These are phyloP conservation scores for Brassica juncea DNA, from an alignment of 345 rosid genomes.

Conservation along the genomic window DNA sequence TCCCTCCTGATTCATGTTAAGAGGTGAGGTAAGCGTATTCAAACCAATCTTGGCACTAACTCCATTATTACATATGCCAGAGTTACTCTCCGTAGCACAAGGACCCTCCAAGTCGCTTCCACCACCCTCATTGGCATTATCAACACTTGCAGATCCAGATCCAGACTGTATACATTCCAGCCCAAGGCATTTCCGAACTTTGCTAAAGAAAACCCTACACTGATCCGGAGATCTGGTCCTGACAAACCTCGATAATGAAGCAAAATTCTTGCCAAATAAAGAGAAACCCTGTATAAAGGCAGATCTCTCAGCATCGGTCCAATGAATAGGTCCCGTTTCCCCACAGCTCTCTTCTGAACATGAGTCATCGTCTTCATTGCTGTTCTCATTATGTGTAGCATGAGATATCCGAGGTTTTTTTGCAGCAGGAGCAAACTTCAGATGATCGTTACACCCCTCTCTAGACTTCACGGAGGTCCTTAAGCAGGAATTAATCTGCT, in stretches of 20 bases:
- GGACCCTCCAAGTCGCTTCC: slow-evolving; percentile 81
- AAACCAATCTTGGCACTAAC: slow-evolving; percentile 45
- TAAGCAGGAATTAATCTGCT: slow-evolving; percentile 83
- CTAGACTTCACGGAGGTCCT: slow-evolving; percentile 64
- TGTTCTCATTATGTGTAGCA: slow-evolving; percentile 49
- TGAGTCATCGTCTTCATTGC: slow-evolving; percentile 67
- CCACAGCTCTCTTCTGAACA: slow-evolving; percentile 94
- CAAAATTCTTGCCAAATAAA: slow-evolving; percentile 82
- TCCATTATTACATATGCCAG: slow-evolving; percentile 49
- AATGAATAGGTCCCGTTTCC: slow-evolving; percentile 77
- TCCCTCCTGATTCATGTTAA: slow-evolving; percentile 42
- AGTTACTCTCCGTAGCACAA: slow-evolving; percentile 54
- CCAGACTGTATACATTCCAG: slow-evolving; percentile 63
- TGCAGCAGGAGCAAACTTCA: slow-evolving; percentile 49
- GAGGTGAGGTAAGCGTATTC: slow-evolving; percentile 40
- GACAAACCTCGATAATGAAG: slow-evolving; percentile 61
- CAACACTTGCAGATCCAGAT: slow-evolving; percentile 53
- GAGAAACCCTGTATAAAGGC: slow-evolving; percentile 72
- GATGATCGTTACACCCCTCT: slow-evolving; percentile 47
- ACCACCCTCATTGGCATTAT: slow-evolving; percentile 53
- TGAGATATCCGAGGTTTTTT: slow-evolving; percentile 59
- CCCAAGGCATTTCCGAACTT: slow-evolving; percentile 90
- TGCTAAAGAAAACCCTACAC: slow-evolving; percentile 89
- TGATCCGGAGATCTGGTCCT: slow-evolving; percentile 77
- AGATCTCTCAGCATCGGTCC: slow-evolving; percentile 91